Percentiles rank a stretch among this genome's conserved stretches.
phyloP scores from a whole-genome alignment of 768 basidiomycete species.

The Lactarius hatsudake region DNA sequence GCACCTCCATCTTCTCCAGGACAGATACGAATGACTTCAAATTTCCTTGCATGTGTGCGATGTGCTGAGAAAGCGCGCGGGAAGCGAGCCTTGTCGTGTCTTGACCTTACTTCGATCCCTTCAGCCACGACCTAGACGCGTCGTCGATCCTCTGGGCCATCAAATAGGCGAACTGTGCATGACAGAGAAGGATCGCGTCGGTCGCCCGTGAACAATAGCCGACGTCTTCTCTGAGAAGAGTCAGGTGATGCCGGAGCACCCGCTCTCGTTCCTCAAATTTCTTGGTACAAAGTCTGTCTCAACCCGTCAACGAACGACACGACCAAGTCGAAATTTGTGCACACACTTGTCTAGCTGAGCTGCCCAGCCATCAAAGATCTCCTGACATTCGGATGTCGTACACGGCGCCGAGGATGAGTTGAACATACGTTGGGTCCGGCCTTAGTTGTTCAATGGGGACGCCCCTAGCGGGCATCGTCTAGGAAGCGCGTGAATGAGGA shows the following conservation, averaged over 20 bases:
- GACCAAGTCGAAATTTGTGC: background rate
- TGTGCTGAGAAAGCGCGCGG: background rate
- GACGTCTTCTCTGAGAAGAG: constrained; percentile 4
- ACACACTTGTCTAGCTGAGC: constrained; percentile 14
- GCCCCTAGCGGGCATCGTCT: background rate
- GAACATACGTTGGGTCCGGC: constrained; percentile 9
- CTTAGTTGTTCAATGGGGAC: constrained; percentile 9
- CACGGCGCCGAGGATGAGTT: constrained; percentile 2
- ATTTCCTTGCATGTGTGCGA: background rate
- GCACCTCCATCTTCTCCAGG: constrained; percentile 15
- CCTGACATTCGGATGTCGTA: constrained; percentile 18
- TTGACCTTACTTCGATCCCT: too few relatives aligned
- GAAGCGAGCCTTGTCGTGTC: constrained; percentile 19
- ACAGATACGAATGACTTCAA: constrained; percentile 12
- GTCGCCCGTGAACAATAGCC: constrained; percentile 10
- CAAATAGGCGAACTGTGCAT: constrained; percentile 13
- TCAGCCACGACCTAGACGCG: constrained; percentile 15
- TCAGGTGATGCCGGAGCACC: background rate
- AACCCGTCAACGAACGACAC: background rate
- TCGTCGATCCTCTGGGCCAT: constrained; percentile 15
- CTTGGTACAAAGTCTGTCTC: constrained; percentile 1
- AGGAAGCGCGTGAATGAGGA: background rate
- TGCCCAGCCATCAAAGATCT: constrained; percentile 17
- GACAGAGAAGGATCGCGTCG: constrained; percentile 15
- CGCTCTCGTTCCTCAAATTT: constrained; percentile 8